Evolutionary conservation across 805 yeast species (phyloP).

Genomic region (Torulaspora franciscae): DNA sequence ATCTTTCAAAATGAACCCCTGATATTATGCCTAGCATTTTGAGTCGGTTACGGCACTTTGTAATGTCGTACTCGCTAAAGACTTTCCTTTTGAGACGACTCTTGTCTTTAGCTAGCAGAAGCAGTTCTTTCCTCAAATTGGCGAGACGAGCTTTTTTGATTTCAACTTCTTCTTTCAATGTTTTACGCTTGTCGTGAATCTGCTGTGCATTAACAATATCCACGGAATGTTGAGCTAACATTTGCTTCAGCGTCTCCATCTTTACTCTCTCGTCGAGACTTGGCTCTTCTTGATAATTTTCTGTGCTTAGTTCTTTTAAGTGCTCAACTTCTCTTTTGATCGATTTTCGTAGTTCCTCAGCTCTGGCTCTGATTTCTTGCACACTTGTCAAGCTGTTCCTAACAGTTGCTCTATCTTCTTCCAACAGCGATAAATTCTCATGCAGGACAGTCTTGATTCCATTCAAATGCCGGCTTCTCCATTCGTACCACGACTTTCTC

Average conservation of each 20-base stretch:
- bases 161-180: conserved; percentile 2
- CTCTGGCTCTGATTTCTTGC: conserved; percentile 10
- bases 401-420: conserved; percentile 26
- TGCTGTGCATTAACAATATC: conserved; percentile 11
- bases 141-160: conserved; percentile 3
- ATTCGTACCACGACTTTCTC: conserved; percentile 53
- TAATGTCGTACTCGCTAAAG: conserved; percentile 13
- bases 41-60: conserved; percentile 11
- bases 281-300: conserved; percentile 10
- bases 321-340: conserved; percentile 23
- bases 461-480: conserved; percentile 51
- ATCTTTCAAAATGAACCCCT: conserved; percentile 14
- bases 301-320: conserved; percentile 15
- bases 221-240: conserved; percentile 11
- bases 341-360: conserved; percentile 17
- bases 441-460: conserved; percentile 39
- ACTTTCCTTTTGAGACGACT: conserved; percentile 2
- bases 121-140: conserved; percentile 12
- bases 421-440: conserved; percentile 26
- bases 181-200: conserved; percentile 5
- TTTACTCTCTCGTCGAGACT: conserved; percentile 16
- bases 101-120: conserved; percentile 2
- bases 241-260: conserved; percentile 18
- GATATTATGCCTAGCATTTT: conserved; percentile 15
- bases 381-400: conserved; percentile 13